Conservation (phyloP, 1,139 yeast genomes). For the Candida sanyaensis region DNA sequence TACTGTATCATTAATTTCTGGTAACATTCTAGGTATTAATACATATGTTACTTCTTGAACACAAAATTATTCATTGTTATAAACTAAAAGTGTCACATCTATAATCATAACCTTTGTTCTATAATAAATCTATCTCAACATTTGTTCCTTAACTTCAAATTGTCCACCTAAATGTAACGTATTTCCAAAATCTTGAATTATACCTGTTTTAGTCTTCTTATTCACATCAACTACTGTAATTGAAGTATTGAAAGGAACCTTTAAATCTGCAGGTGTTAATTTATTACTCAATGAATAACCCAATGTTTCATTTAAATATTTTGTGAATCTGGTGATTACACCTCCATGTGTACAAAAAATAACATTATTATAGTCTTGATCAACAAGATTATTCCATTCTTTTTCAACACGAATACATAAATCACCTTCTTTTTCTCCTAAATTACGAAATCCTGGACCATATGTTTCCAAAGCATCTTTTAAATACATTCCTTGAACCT, state of each 20-base stretch:
- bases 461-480: conserved; percentile 58
- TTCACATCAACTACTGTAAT: conserved; percentile 62
- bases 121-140: conserved; percentile 23
- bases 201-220: conserved; percentile 35
- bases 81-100: no score
- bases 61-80: no score
- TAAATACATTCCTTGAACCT: conserved; percentile 68
- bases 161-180: conserved; percentile 66
- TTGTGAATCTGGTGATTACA: conserved; percentile 63
- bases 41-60: no score
- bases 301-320: conserved; percentile 41
- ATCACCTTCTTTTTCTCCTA: conserved; percentile 54
- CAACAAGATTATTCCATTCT: conserved; percentile 35
- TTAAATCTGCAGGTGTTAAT: conserved; percentile 44
- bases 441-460: conserved; percentile 38
- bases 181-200: conserved; percentile 55
- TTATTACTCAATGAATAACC: conserved; percentile 38
- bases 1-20: no score
- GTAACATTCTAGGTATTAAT: no score
- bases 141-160: conserved; percentile 53
- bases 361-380: conserved; percentile 45
- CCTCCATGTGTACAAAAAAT: conserved; percentile 86
- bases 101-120: not conserved
- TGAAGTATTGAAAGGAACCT: conserved; percentile 74
- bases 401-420: conserved; percentile 52